phyloP scores from a whole-genome alignment of 129 eudicot species.

The Deinandra increscens region DNA sequence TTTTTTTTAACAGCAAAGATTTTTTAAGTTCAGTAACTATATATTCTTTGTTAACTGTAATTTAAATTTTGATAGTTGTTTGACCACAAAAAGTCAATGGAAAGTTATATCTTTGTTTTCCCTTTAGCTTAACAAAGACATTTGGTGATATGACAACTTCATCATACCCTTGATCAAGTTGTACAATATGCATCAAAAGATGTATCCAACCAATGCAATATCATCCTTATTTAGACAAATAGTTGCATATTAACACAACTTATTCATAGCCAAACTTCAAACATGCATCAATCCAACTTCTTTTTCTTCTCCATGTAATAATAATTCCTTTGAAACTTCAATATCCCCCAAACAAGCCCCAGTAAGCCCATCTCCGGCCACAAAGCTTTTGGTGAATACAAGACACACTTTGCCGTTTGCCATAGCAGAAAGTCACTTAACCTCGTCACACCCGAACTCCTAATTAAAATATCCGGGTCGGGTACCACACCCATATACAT shows the following conservation, averaged over 20 bases:
- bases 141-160: too few relatives aligned
- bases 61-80: slow-evolving; percentile 18
- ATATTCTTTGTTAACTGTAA: background rate
- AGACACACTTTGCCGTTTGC: slow-evolving; percentile 40
- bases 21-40: background rate
- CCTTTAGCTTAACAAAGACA: too few relatives aligned
- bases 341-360: slow-evolving; percentile 35
- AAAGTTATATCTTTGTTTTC: background rate
- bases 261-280: too few relatives aligned
- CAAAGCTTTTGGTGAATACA: slow-evolving; percentile 47
- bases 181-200: too few relatives aligned
- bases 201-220: too few relatives aligned
- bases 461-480: slow-evolving; percentile 4
- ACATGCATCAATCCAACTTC: slow-evolving; percentile 18
- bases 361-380: slow-evolving; percentile 66
- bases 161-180: too few relatives aligned
- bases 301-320: slow-evolving; percentile 36
- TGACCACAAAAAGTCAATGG: slow-evolving; percentile 8
- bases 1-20: too few relatives aligned
- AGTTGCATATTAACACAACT: too few relatives aligned
- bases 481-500: too few relatives aligned
- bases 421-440: slow-evolving; percentile 57
- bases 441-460: slow-evolving; percentile 58
- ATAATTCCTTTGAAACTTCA: slow-evolving; percentile 36
- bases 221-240: too few relatives aligned